phyloP scores from a whole-genome alignment of 257 asterid species.

The Pogostemon cablin region DNA sequence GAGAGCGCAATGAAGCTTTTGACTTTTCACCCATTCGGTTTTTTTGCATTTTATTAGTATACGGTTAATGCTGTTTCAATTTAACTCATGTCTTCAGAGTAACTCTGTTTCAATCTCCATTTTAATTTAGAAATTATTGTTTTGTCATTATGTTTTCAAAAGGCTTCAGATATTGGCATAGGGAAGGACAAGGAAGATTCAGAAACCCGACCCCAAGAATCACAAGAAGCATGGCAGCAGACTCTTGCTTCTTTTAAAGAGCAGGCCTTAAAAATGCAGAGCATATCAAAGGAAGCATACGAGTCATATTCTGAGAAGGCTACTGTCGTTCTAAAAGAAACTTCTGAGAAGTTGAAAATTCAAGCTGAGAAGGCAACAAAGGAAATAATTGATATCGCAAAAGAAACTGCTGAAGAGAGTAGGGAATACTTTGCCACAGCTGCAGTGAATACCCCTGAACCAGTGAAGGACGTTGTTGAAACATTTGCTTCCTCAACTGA shows the following conservation, averaged over 20 bases:
- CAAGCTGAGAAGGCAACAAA: slow-evolving; percentile 82
- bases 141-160: slow-evolving; percentile 44
- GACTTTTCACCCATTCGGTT: too few relatives aligned
- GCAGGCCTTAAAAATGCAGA: slow-evolving; percentile 76
- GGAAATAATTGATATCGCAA: slow-evolving; percentile 61
- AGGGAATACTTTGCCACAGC: slow-evolving; percentile 64
- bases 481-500: slow-evolving; percentile 69
- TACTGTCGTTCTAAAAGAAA: slow-evolving; percentile 56
- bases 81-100: too few relatives aligned
- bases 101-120: neutral
- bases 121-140: neutral
- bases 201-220: slow-evolving; percentile 51
- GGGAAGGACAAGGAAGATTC: slow-evolving; percentile 54
- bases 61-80: too few relatives aligned
- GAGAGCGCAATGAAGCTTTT: too few relatives aligned
- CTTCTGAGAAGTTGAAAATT: slow-evolving; percentile 73
- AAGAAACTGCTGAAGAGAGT: slow-evolving; percentile 78
- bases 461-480: slow-evolving; percentile 77
- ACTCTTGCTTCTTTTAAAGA: slow-evolving; percentile 70
- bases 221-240: slow-evolving; percentile 81
- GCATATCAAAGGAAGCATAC: slow-evolving; percentile 75
- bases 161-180: slow-evolving; percentile 58
- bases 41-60: too few relatives aligned
- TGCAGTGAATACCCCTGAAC: slow-evolving; percentile 78
- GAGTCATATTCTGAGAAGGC: slow-evolving; percentile 75